Conservation (phyloP, 1,284 basidiomycete genomes). For the Wolfiporia cocos region DNA sequence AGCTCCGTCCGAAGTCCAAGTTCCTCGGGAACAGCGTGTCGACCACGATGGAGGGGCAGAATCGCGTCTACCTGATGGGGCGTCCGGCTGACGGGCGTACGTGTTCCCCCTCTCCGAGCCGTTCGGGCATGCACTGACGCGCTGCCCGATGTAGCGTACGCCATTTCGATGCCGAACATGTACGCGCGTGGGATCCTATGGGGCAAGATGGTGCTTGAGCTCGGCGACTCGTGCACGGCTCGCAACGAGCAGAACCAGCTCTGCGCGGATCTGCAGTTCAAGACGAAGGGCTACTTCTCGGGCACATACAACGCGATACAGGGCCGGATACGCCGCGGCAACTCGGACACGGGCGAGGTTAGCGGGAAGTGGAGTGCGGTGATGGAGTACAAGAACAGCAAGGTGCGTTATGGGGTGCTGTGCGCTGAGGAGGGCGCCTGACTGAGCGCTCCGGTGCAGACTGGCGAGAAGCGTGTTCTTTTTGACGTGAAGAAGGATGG, state of each 20-base stretch:
- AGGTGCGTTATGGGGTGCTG: conserved; percentile 35
- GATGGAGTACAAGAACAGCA: conserved; percentile 81
- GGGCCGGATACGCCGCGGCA: conserved; percentile 71
- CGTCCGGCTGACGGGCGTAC: conserved; percentile 83
- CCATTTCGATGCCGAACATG: conserved; percentile 95
- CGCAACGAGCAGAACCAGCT: conserved; percentile 77
- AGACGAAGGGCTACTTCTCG: conserved; percentile 98
- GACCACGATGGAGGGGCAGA: conserved; percentile 95
- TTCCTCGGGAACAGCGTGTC: conserved; percentile 97
- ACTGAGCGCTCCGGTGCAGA: conserved; percentile 29
- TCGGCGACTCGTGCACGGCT: conserved; percentile 89
- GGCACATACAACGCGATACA: conserved; percentile 92
- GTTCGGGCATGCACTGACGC: not conserved
- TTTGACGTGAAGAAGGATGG: conserved; percentile 83
- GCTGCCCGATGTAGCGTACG: conserved; percentile 52
- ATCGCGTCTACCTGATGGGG: conserved; percentile 77
- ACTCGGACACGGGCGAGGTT: conserved; percentile 79
- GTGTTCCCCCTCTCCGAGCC: not conserved
- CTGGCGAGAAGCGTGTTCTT: conserved; percentile 66
- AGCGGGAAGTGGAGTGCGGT: conserved; percentile 87
- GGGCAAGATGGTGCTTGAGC: conserved; percentile 96
- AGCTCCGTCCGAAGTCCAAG: conserved; percentile 92
- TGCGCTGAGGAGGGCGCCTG: not conserved
- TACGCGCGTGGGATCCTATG: conserved; percentile 97
- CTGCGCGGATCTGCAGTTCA: conserved; percentile 90